Conservation (phyloP, 1,139 yeast species). For the Yamadazyma taylorii region DNA sequence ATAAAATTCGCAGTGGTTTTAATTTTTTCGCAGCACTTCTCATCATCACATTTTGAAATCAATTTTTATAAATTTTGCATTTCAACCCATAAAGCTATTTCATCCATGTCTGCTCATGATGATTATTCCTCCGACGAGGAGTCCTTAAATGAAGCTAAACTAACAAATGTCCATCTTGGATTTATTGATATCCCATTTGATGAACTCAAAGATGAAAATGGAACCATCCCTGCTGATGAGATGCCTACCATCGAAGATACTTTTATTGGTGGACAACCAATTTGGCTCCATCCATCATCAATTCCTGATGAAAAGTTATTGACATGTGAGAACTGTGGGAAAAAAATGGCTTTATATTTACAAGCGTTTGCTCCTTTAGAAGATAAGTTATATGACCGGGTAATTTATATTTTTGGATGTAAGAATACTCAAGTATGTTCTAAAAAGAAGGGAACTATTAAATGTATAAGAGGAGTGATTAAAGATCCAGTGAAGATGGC, state of each 20-base stretch:
- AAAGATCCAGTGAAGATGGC: conserved; percentile 54
- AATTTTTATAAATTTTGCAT: too few relatives aligned
- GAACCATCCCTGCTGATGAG: conserved; percentile 39
- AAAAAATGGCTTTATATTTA: conserved; percentile 61
- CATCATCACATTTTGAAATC: not conserved
- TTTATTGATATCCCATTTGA: conserved; percentile 53
- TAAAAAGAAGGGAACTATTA: conserved; percentile 64
- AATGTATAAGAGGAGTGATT: conserved; percentile 72
- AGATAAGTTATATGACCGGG: conserved; percentile 73
- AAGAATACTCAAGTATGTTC: conserved; percentile 56
- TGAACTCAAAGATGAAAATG: conserved; percentile 9
- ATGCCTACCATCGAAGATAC: conserved; percentile 66
- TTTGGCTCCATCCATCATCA: conserved; percentile 55
- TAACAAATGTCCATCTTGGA: conserved; percentile 52
- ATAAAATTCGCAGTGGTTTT: too few relatives aligned
- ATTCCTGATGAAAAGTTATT: conserved; percentile 52
- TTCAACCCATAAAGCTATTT: not conserved
- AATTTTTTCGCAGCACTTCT: conserved; percentile 4
- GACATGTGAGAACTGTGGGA: conserved; percentile 64
- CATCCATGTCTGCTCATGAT: conserved; percentile 30
- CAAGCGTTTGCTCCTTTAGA: conserved; percentile 84
- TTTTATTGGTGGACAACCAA: conserved; percentile 76
- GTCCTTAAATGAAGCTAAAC: conserved; percentile 20
- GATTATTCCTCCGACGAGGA: conserved; percentile 48
- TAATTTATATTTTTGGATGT: conserved; percentile 79